phyloP scores from a whole-genome alignment of 768 basidiomycete genomes.

The Polyporus arcularius region DNA sequence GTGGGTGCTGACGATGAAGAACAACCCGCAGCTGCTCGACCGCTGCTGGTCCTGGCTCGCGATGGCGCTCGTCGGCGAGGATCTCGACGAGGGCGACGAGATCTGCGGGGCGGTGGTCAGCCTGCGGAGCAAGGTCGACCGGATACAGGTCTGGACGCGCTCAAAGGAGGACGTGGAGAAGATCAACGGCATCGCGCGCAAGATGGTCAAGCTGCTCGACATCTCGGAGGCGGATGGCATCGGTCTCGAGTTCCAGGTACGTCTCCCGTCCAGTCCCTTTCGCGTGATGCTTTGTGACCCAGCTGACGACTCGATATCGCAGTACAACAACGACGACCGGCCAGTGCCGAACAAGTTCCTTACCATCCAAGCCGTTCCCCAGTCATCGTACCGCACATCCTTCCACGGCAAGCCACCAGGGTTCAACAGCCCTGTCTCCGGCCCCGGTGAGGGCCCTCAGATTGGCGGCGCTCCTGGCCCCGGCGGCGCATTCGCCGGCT shows the following conservation, averaged over 20 bases:
- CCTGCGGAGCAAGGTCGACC: constrained; percentile 80
- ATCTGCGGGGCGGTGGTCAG: constrained; percentile 90
- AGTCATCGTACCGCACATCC: constrained; percentile 64
- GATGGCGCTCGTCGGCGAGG: constrained; percentile 88
- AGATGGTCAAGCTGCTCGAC: constrained; percentile 79
- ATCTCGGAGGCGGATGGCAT: constrained; percentile 83
- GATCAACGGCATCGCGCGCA: constrained; percentile 83
- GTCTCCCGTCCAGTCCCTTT: constrained; percentile 16
- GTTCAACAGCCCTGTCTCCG: constrained; percentile 29
- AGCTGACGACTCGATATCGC: neutral
- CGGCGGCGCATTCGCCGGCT: constrained; percentile 49
- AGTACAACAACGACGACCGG: constrained; percentile 89
- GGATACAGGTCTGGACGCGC: constrained; percentile 91
- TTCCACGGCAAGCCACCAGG: constrained; percentile 47
- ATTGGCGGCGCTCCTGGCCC: constrained; percentile 28
- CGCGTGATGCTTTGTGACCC: neutral
- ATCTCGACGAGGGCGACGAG: constrained; percentile 66
- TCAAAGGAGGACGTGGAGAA: constrained; percentile 83
- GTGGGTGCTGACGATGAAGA: constrained; percentile 94
- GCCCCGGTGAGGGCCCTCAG: constrained; percentile 29
- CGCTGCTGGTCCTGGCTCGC: constrained; percentile 89
- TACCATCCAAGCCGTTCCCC: constrained; percentile 70
- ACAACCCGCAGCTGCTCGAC: constrained; percentile 76
- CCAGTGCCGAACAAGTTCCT: constrained; percentile 82
- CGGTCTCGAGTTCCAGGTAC: constrained; percentile 88